Evolutionary conservation across 148 eudicot genomes (phyloP).

Genomic region (Vaccinium vitisidaea): DNA sequence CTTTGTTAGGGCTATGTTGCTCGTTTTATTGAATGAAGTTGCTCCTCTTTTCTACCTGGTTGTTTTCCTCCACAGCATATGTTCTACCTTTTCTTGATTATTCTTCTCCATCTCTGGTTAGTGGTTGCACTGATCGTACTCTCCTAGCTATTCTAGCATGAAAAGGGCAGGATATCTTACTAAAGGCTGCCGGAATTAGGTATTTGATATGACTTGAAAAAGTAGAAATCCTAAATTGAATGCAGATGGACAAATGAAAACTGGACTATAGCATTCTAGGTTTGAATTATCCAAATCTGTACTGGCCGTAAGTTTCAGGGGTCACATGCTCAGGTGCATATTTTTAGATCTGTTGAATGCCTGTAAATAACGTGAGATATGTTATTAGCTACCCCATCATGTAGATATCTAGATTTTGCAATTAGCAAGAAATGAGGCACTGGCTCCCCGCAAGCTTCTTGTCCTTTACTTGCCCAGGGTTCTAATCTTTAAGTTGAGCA

Average conservation of each 20-base stretch:
- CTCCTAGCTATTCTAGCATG: background rate
- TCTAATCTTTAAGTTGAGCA: background rate
- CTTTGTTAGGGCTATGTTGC: background rate
- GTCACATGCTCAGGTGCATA: background rate
- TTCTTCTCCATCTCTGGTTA: background rate
- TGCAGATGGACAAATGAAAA: background rate
- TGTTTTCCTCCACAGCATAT: background rate
- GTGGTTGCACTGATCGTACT: background rate
- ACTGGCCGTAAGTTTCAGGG: background rate
- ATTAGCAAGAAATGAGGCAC: background rate
- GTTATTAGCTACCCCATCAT: background rate
- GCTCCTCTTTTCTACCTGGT: background rate
- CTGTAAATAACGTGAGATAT: background rate
- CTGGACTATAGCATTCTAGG: background rate
- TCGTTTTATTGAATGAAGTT: constrained; percentile 1
- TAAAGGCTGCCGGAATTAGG: background rate
- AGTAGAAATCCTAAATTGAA: background rate
- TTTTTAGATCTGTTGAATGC: background rate
- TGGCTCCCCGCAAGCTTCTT: background rate
- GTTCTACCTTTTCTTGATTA: background rate
- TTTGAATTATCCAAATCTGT: background rate
- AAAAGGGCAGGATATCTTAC: background rate
- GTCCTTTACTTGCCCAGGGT: background rate
- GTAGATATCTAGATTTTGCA: background rate
- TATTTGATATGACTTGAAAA: background rate